phyloP scores from a whole-genome alignment of 2,329 filamentous ascomycete genomes.

The Colletotrichum noveboracense region DNA sequence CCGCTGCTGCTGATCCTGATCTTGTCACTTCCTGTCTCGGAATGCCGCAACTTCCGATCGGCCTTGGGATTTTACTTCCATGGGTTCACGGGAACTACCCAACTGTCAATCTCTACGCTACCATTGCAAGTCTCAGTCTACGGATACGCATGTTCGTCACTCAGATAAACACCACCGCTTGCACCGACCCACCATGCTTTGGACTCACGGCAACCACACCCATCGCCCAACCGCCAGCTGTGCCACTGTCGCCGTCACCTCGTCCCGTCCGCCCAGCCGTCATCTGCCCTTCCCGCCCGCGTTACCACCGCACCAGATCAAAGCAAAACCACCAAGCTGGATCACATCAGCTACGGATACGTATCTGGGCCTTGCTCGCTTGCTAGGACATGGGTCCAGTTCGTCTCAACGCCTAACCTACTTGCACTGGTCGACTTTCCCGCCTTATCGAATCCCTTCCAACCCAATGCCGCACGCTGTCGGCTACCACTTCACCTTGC shows the following conservation, averaged over 20 bases:
- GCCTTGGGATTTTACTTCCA: background rate
- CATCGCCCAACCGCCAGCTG: background rate
- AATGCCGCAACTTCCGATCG: slow-evolving; percentile 2
- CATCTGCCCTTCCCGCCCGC: background rate
- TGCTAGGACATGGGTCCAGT: background rate
- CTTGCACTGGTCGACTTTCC: background rate
- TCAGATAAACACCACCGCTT: background rate
- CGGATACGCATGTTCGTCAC: background rate
- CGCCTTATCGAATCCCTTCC: background rate
- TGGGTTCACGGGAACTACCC: background rate
- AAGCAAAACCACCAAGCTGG: slow-evolving; percentile 9
- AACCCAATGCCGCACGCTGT: background rate
- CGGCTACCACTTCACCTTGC: background rate
- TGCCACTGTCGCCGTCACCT: background rate
- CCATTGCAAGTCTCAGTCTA: background rate
- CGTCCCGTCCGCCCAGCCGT: slow-evolving; percentile 1
- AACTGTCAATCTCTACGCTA: background rate
- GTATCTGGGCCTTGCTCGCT: background rate
- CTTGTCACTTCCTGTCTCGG: slow-evolving; percentile 5
- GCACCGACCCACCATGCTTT: background rate
- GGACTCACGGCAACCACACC: background rate
- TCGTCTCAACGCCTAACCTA: background rate
- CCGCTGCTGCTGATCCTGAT: background rate
- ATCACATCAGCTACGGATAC: background rate
- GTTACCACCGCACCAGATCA: background rate